Evolutionary conservation across 768 basidiomycete species (phyloP).

Genomic region (Leccinum pellstonianum): DNA sequence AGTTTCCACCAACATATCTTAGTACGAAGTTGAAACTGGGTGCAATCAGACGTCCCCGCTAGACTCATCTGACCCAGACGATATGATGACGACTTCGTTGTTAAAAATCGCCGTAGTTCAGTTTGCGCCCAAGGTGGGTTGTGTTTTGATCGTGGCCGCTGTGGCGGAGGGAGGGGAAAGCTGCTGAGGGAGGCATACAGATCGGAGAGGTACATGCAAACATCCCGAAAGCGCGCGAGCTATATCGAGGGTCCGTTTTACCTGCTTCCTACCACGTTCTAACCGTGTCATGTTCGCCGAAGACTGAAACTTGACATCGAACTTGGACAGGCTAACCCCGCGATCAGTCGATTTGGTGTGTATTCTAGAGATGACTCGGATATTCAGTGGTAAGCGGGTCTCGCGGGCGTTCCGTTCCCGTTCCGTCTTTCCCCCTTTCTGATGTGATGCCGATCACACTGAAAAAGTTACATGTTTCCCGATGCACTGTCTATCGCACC

Average conservation of each 20-base stretch:
- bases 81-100: slow-evolving; percentile 15
- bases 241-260: slow-evolving; percentile 54
- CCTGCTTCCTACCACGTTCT: neutral
- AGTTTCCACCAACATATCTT: too few relatives aligned
- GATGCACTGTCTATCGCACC: slow-evolving; percentile 59
- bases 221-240: slow-evolving; percentile 55
- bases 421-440: too few relatives aligned
- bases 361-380: slow-evolving; percentile 72
- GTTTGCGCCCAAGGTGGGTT: slow-evolving; percentile 48
- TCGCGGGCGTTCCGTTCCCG: neutral
- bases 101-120: slow-evolving; percentile 50
- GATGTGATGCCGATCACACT: too few relatives aligned
- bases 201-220: slow-evolving; percentile 73
- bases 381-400: slow-evolving; percentile 60
- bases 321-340: slow-evolving; percentile 55
- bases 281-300: slow-evolving; percentile 13
- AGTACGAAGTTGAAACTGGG: too few relatives aligned
- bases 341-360: slow-evolving; percentile 78
- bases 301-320: neutral
- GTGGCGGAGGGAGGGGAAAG: neutral
- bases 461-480: slow-evolving; percentile 76
- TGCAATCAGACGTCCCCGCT: neutral
- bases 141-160: too few relatives aligned
- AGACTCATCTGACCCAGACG: neutral
- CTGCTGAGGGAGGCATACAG: slow-evolving; percentile 35